Base-by-base conservation (phyloP, 2,329 filamentous ascomycete genomes). In the Ophiocordyceps australis region DNA sequence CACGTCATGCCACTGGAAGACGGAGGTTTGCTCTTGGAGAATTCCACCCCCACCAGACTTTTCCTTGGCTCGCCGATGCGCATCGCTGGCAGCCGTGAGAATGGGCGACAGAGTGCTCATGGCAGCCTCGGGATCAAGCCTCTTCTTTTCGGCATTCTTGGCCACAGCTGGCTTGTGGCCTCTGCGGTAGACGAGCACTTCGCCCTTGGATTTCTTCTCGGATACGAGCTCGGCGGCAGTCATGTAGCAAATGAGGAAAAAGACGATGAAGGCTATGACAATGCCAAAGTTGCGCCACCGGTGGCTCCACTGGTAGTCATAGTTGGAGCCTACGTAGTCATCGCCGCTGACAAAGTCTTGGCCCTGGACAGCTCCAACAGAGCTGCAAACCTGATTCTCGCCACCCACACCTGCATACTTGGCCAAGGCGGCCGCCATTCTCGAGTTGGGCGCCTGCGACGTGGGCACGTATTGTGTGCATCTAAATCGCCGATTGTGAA, bases 1-100 rank as follows among this genome's bases (percentile, higher is more conserved):
- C 2, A 92, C 74, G 38, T 86, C 63, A 35, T 74, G 65, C 83
- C 82, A 92, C 42, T 82, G 77, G 59, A 91, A 91, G 32, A 85
- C 69, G 14, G 78, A 77, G 5, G 69, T 81, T 43, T 81, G 74
- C 35, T 47, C 35, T 37, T 57, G 46, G 3, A 65, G 42, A 19
- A 54, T 57, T 22, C 49, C 55, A 5, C 30, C 39, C 29, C 39
- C 41, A 9, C 43, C 41, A 16, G 46, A 49, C 17, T 49, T 49
- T 24, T 55, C 51, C n/a, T n/a, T n/a, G n/a, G n/a, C n/a, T n/a
- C n/a, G n/a, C n/a, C n/a, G n/a, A n/a, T n/a, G n/a, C n/a, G n/a
- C n/a, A n/a, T n/a, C n/a, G n/a, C n/a, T n/a, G n/a, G n/a, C n/a
- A n/a, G 57, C 50, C 7, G 59, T 62, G 10, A 55, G 52, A 12